Evolutionary conservation across 192 early-diverging fungal genomes (phyloP).

Genomic region (Ambispora gerdemannii): DNA sequence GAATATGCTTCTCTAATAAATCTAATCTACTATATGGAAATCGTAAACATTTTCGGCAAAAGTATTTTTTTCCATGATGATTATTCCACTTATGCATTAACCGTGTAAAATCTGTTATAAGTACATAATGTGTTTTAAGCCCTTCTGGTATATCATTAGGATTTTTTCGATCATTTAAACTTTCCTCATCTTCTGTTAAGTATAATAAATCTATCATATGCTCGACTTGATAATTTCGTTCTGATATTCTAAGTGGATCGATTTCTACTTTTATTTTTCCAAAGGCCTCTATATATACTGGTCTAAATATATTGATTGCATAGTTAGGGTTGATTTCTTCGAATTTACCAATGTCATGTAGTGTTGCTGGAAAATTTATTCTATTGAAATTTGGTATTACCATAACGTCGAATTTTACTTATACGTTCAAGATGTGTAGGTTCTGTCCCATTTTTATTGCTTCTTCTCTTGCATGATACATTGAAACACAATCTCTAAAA

Average conservation of each 20-base stretch:
- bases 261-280: conserved; percentile 6
- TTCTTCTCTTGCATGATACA: background rate
- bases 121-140: background rate
- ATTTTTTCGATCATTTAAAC: background rate
- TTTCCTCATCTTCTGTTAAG: conserved; percentile 15
- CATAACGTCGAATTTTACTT: background rate
- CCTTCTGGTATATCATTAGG: conserved; percentile 3
- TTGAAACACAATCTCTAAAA: background rate
- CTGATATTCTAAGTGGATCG: background rate
- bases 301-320: conserved; percentile 17
- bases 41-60: background rate
- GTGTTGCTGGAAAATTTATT: conserved; percentile 1
- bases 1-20: background rate
- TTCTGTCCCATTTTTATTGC: background rate
- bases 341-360: conserved; percentile 7
- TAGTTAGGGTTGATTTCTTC: conserved; percentile 3
- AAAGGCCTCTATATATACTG: background rate
- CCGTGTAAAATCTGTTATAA: background rate
- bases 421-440: background rate
- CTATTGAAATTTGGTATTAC: background rate
- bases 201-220: conserved; percentile 8
- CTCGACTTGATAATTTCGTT: conserved; percentile 5
- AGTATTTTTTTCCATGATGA: background rate
- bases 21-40: conserved; percentile 2
- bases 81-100: conserved; percentile 24